Base-by-base conservation (phyloP, 2,329 filamentous ascomycete genomes). In the Fusarium goolgardi region DNA sequence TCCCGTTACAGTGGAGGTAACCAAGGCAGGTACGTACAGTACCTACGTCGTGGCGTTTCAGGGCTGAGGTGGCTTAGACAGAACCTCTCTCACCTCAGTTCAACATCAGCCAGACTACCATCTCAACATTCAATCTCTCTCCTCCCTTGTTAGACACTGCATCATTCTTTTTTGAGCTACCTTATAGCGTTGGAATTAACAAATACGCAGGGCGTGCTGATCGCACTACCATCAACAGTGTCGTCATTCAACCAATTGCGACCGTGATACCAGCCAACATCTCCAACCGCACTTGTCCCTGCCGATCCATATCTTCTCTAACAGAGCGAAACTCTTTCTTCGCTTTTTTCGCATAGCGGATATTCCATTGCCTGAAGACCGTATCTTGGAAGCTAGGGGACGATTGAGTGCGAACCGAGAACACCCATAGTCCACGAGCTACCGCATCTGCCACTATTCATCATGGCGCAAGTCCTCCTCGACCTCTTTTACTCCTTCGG, bases 401-500 rank as follows among this genome's bases (percentile, higher is more conserved):
- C 65, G 45, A 54, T 60, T 55, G 39, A 47, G 21, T 41, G 13
- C 43, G 23, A 32, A 21, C 27, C 11, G n/a, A 46, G 23, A 34
- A 44, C 37, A 40, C 21, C 12, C 6, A 21, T 10, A 54, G 29
- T 44, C 40, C 40, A 57, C 31, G 29, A 49, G 40, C 53, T 35
- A 49, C 25, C 31, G 52, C 35, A 55, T 25, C 49, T 27, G 51
- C 35, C 15, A 44, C 35, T 25, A 49, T 49, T 47, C 53, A 69
- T 67, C 75, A 95, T 95, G 92, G 88, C 92, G 76, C 91, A 94
- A 79, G 90, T 96, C 77, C 84, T 98, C 65, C 87, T 95, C 70
- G 96, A 98, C 78, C 85, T 97, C 35, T 83, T 98, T 71, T 97
- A 96, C 80, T 96, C 94, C 63, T 87, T 99, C 65, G 94, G 93